These are phyloP conservation scores for Cutaneotrichosporon mucoides DNA, from an alignment of 1,284 basidiomycete genomes.

Conservation along the genomic window DNA sequence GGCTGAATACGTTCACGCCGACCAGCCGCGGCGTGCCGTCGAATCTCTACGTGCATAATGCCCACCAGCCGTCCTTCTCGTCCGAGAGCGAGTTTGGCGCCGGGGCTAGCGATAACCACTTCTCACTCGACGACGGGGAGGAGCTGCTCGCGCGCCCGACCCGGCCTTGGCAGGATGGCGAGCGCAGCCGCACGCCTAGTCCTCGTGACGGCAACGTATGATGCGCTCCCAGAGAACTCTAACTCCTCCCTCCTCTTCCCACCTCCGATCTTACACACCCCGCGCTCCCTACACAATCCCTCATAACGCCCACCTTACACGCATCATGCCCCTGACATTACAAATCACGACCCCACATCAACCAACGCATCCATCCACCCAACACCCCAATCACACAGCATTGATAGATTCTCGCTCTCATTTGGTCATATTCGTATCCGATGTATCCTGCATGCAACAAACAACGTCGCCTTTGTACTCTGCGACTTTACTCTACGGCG, in stretches of 20 bases:
- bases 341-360: too few relatives aligned
- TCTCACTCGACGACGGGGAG: constrained; percentile 25
- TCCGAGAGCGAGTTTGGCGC: constrained; percentile 24
- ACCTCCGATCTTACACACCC: background rate
- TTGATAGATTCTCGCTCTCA: background rate
- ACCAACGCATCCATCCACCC: too few relatives aligned
- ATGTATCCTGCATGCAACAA: constrained; percentile 26
- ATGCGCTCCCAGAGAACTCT: background rate
- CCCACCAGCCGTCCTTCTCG: constrained; percentile 17
- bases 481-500: constrained; percentile 4
- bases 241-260: background rate
- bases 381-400: too few relatives aligned
- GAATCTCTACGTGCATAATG: constrained; percentile 13
- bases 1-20: background rate
- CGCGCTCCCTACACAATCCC: too few relatives aligned
- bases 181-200: constrained; percentile 13
- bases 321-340: too few relatives aligned
- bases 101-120: constrained; percentile 20
- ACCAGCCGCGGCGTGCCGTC: too few relatives aligned
- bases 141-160: constrained; percentile 5
- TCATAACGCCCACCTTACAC: too few relatives aligned
- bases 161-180: constrained; percentile 10
- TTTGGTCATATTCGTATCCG: constrained; percentile 6
- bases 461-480: constrained; percentile 3
- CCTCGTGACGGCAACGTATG: constrained; percentile 12